phyloP scores from a whole-genome alignment of 2,329 filamentous ascomycete species.

The Laburnicola sp. region DNA sequence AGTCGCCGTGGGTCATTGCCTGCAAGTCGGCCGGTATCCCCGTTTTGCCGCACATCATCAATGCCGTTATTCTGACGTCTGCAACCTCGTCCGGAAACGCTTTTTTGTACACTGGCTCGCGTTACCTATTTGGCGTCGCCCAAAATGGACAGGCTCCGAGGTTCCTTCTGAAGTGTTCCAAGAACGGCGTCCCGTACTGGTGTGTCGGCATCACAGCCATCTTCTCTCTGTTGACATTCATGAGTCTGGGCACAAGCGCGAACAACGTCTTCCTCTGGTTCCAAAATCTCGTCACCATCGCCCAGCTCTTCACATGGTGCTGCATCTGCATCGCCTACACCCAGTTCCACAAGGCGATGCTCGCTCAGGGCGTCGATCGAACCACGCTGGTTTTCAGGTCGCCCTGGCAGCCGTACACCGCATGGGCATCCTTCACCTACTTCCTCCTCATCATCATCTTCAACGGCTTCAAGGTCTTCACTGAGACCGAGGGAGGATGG shows the following conservation, averaged over 20 bases:
- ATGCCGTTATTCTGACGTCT: slow-evolving; percentile 73
- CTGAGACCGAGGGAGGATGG: slow-evolving; percentile 44
- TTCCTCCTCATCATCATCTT: slow-evolving; percentile 65
- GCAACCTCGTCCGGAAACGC: slow-evolving; percentile 72
- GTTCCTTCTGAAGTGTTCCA: slow-evolving; percentile 55
- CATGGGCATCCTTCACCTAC: slow-evolving; percentile 57
- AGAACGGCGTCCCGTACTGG: slow-evolving; percentile 48
- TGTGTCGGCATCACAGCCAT: slow-evolving; percentile 45
- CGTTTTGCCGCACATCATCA: slow-evolving; percentile 71
- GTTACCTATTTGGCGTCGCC: slow-evolving; percentile 55
- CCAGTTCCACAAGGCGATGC: slow-evolving; percentile 54
- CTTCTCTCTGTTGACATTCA: slow-evolving; percentile 53
- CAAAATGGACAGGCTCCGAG: slow-evolving; percentile 57
- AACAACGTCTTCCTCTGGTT: slow-evolving; percentile 67
- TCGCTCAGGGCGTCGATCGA: slow-evolving; percentile 60
- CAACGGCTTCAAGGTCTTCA: slow-evolving; percentile 63
- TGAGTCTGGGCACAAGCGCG: slow-evolving; percentile 52
- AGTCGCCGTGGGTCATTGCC: slow-evolving; percentile 61
- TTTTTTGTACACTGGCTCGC: slow-evolving; percentile 59
- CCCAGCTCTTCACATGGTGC: slow-evolving; percentile 59
- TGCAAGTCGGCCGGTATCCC: slow-evolving; percentile 67
- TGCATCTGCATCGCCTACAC: slow-evolving; percentile 60
- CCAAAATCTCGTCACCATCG: slow-evolving; percentile 66
- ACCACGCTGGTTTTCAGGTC: slow-evolving; percentile 54
- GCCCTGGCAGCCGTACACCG: slow-evolving; percentile 56